phyloP scores from a whole-genome alignment of 73 alveolate genomes.

The Paramecium primaurelia region DNA sequence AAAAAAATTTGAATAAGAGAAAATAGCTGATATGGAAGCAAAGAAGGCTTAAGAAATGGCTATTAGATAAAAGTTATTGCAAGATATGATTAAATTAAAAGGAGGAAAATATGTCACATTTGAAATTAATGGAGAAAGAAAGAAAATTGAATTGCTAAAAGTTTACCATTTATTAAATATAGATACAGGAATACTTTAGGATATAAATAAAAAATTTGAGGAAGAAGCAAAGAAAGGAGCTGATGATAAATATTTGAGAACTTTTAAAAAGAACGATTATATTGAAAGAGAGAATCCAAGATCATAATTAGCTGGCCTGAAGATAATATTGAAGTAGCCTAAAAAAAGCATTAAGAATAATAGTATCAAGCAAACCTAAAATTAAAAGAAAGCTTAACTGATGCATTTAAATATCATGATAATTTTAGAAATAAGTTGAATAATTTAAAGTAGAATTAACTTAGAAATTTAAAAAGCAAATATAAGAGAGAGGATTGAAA shows the following conservation, averaged over 20 bases:
- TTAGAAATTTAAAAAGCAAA: not conserved
- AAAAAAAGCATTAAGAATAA: conserved; percentile 17
- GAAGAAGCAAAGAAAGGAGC: conserved; percentile 53
- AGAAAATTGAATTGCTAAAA: not conserved
- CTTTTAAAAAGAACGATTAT: conserved; percentile 11
- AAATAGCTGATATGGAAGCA: conserved; percentile 26
- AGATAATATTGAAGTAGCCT: not conserved
- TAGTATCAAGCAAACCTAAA: not conserved
- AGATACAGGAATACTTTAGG: not conserved
- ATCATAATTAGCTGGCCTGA: not conserved
- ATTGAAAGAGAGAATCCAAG: conserved; percentile 24
- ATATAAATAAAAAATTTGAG: conserved; percentile 27
- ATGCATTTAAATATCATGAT: not conserved
- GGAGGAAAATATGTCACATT: conserved; percentile 39
- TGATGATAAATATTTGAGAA: conserved; percentile 25
- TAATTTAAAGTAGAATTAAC: not conserved
- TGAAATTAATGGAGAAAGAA: conserved; percentile 48
- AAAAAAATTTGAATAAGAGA: not conserved
- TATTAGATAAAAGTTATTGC: not conserved
- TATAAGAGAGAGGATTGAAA: not conserved
- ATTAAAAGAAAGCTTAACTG: not conserved
- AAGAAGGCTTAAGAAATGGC: conserved; percentile 25
- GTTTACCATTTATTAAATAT: conserved; percentile 2
- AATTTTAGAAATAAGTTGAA: not conserved
- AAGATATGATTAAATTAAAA: conserved; percentile 12